Evolutionary conservation across 140 eudicot species (phyloP), one percentile per base, ranked within the genome.

Genomic region (Erigeron philadelphicus): DNA sequence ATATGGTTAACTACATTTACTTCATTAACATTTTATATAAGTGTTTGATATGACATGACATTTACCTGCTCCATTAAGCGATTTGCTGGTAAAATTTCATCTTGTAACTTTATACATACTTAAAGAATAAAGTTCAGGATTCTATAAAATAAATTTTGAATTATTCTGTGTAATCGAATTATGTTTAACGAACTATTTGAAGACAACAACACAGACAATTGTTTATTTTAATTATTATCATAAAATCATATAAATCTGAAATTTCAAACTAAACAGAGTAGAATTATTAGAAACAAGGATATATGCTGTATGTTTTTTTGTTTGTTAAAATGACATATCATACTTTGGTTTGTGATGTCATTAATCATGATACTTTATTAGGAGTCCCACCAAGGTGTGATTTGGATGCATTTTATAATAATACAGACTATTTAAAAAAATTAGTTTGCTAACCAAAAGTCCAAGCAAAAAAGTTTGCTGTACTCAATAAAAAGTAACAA

Each of bases 21-120:
- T 13, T 38, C 7, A 16, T 72, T 72, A 61, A 12, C 53, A 13
- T 50, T n/a, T 47, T 35, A 64, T 57, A 13, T 7, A 17, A 7
- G 38, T 47, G 15, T 72, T 16, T 38, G 49, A 35, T 38, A 63
- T 61, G 43, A 54, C 4, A 42, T 72, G 15, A 54, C 3, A 31
- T 23, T 54, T 54, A 72, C 54, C 31, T 63, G 57, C 42, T 63
- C 66, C 57, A 64, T 35, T 48, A 61, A 46, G 49, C 50, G 59
- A 5, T 72, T 45, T 38, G 78, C 48, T 19, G 46, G 7, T 48
- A 54, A 46, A 57, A 25, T 56, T 65, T 9, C 7, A 9, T 74
- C 60, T 45, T 56, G 31, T 45, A 65, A 45, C 13, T 19, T 43
- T 9, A 12, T 35, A 57, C 45, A 74, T 35, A 44, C 54, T 17